phyloP scores from a whole-genome alignment of 345 rosid genomes.

The Rhodamnia rubescens region DNA sequence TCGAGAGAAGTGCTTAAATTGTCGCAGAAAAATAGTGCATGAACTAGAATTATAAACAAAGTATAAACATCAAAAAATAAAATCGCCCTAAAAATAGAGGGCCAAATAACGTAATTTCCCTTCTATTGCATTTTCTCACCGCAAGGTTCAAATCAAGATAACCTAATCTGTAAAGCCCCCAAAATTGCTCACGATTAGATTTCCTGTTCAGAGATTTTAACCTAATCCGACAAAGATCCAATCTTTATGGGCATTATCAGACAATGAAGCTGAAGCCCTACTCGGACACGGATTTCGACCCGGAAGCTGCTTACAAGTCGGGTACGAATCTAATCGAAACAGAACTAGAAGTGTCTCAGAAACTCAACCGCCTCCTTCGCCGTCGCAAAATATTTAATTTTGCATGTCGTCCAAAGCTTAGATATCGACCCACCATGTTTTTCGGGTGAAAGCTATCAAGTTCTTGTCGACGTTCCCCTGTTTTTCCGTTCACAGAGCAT shows the following conservation, averaged over 20 bases:
- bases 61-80: background rate
- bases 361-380: background rate
- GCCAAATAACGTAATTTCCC: background rate
- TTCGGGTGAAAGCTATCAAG: background rate
- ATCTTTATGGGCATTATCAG: background rate
- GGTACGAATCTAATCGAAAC: too few relatives aligned
- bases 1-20: background rate
- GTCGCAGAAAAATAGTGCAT: background rate
- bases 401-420: background rate
- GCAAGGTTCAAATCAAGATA: background rate
- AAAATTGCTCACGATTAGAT: background rate
- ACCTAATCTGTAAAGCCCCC: background rate
- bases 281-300: background rate
- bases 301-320: background rate
- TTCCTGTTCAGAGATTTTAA: background rate
- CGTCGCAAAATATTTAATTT: background rate
- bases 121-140: background rate
- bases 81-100: background rate
- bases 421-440: background rate
- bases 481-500: background rate
- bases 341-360: too few relatives aligned
- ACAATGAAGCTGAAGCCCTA: background rate
- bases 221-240: background rate
- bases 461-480: background rate
- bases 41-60: background rate